These are phyloP conservation scores for Leishmania arabica DNA, from an alignment of 208 protist species.

Conservation along the genomic window DNA sequence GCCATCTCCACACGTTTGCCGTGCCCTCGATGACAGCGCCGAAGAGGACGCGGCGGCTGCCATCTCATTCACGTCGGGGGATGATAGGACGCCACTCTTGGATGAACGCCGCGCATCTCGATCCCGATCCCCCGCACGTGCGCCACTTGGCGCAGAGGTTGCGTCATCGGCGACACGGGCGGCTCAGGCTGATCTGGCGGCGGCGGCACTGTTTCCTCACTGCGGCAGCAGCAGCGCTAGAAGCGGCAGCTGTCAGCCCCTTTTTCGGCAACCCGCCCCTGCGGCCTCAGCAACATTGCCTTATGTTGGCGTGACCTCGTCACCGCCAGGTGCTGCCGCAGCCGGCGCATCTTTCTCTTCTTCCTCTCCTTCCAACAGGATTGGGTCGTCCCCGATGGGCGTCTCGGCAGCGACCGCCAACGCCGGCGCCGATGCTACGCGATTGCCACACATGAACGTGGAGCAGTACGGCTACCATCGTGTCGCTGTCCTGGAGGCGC, in stretches of 20 bases:
- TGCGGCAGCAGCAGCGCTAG: background rate
- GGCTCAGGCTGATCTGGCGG: background rate
- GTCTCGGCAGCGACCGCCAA: background rate
- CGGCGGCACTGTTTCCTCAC: background rate
- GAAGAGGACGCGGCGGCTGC: slow-evolving; percentile 1
- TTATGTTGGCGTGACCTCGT: background rate
- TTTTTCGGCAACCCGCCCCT: background rate
- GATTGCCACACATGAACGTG: slow-evolving; percentile 44
- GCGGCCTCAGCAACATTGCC: background rate
- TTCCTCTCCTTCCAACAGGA: background rate
- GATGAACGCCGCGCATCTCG: background rate
- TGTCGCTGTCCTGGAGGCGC: slow-evolving; percentile 64
- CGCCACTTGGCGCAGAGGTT: background rate
- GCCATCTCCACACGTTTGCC: slow-evolving; percentile 1
- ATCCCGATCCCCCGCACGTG: background rate
- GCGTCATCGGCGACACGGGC: background rate
- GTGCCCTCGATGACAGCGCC: background rate
- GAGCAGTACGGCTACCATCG: slow-evolving; percentile 75
- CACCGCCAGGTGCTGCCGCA: background rate
- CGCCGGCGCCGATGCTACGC: background rate
- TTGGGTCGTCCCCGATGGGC: background rate
- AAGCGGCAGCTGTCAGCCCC: background rate
- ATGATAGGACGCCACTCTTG: background rate
- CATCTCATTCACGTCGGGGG: background rate
- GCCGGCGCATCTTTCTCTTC: background rate